Evolutionary conservation across 2,329 filamentous ascomycete species (phyloP).

Genomic region (Fusarium buharicum): DNA sequence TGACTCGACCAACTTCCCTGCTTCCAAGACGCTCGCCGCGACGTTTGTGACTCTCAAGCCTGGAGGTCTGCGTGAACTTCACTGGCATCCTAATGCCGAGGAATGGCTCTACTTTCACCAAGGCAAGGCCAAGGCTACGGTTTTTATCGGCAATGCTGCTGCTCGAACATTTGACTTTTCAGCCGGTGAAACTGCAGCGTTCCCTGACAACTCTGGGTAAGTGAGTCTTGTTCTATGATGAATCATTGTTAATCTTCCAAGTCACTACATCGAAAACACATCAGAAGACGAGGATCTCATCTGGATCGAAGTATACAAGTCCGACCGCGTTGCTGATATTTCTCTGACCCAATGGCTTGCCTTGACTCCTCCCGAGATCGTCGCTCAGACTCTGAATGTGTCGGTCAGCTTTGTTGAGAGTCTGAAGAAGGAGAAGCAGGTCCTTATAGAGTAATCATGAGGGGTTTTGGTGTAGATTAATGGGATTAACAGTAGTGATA

Average conservation of each 20-base stretch:
- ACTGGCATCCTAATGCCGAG: constrained; percentile 20
- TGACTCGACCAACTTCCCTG: constrained; percentile 10
- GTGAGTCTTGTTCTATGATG: no score
- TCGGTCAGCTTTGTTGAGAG: constrained; percentile 16
- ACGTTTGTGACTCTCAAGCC: constrained; percentile 12
- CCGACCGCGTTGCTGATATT: constrained; percentile 14
- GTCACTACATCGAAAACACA: constrained; percentile 22
- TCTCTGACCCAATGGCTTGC: constrained; percentile 21
- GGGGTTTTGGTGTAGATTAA: no score
- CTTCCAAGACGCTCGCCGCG: constrained; percentile 10
- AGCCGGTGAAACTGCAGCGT: constrained; percentile 11
- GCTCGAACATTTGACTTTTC: constrained; percentile 18
- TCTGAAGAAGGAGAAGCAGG: constrained; percentile 13
- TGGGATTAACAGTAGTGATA: no score
- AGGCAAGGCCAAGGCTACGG: constrained; percentile 7
- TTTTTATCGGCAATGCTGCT: constrained; percentile 8
- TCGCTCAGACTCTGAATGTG: constrained; percentile 22
- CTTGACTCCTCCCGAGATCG: constrained; percentile 11
- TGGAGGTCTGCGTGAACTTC: constrained; percentile 13
- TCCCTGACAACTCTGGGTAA: neutral
- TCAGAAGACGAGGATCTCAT: constrained; percentile 6
- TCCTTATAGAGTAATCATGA: no score
- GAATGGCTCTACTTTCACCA: constrained; percentile 25
- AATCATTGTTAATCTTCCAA: neutral
- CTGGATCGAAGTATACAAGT: constrained; percentile 22